Base-by-base conservation (phyloP, 2,329 filamentous ascomycete genomes). In the Aspergillus sp. region DNA sequence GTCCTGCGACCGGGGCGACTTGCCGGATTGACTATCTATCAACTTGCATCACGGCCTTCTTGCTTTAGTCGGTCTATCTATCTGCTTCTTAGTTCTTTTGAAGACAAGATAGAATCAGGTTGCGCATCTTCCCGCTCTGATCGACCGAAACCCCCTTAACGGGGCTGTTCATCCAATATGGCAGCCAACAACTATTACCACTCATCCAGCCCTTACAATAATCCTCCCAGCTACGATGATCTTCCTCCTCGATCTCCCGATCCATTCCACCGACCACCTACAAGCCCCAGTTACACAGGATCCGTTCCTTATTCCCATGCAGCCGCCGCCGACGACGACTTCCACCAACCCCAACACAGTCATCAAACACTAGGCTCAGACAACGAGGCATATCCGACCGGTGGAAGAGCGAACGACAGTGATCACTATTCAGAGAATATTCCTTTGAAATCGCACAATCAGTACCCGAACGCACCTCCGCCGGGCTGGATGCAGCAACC, bases 101-200 rank as follows among this genome's bases (percentile, higher is more conserved):
- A 19, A 4, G 19, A 19, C 19, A 19, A 19, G 19, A 19, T 19
- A 19, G 19, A 19, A 2, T 19, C 19, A 19, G 19, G 19, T 19
- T 19, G 19, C 19, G 19, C 19, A 19, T 19, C 19, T 19, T 19
- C 19, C 19, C 19, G 19, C 19, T 19, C 19, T 19, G 19, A 19
- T 19, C 19, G 19, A 19, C 19, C 19, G 19, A 19, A 19, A 19
- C 19, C 19, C 19, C 19, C 19, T 19, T 19, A 19, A 19, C 19
- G 19, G 19, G 19, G 19, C 19, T 19, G 19, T 19, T 19, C 19
- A 19, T 19, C 50, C 63, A 72, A 42, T 56, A 84, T 85, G 82
- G 76, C 81, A 36, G 73, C 78, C 51, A 77, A 82, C 69, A 79
- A 85, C 56, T 87, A 87, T 68, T 86, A 86, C 67, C 72, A 75